phyloP scores from a whole-genome alignment of 805 yeast genomes.

The Naumovozyma dairenensis region DNA sequence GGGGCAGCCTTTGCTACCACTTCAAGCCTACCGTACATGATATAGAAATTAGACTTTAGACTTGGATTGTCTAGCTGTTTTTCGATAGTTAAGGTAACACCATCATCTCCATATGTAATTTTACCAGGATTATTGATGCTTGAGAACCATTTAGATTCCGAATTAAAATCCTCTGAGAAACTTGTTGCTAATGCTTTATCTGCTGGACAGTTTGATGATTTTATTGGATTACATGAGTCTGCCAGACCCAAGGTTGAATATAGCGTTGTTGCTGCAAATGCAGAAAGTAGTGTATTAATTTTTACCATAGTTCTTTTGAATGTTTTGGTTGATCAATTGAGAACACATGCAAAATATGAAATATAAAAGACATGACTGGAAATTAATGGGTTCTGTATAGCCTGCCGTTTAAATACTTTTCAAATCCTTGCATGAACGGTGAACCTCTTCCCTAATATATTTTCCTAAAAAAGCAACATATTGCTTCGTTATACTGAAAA shows the following conservation, averaged over 20 bases:
- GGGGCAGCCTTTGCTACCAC: constrained; percentile 60
- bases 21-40: constrained; percentile 84
- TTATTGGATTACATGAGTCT: constrained; percentile 38
- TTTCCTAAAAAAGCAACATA: too few species aligned
- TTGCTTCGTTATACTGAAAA: too few species aligned
- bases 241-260: neutral
- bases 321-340: too few species aligned
- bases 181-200: constrained; percentile 57
- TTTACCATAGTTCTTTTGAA: too few species aligned
- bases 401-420: too few species aligned
- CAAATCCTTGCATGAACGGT: too few species aligned
- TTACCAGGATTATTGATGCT: constrained; percentile 35
- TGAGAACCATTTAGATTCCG: constrained; percentile 33
- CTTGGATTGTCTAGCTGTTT: constrained; percentile 71
- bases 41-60: constrained; percentile 64
- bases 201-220: constrained; percentile 31
- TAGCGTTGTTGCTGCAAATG: neutral
- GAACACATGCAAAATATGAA: too few species aligned
- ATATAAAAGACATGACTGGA: too few species aligned
- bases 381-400: too few species aligned
- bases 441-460: too few species aligned
- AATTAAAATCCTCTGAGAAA: constrained; percentile 41
- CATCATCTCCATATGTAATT: constrained; percentile 42
- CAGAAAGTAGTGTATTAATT: neutral
- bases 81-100: constrained; percentile 51